phyloP scores from a whole-genome alignment of 805 yeast species.

The Komagataella pastoris region DNA sequence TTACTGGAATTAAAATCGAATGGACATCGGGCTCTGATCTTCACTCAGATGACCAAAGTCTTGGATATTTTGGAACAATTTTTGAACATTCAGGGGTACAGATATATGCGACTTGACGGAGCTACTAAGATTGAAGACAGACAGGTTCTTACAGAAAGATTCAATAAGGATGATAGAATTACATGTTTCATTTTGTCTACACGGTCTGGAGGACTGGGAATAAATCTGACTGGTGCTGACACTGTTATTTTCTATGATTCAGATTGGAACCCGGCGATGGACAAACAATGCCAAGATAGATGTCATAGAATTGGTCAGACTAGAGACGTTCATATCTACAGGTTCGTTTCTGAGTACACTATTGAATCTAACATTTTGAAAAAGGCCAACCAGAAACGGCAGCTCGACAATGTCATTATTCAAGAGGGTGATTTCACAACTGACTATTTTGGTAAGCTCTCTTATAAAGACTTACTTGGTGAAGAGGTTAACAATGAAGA shows the following conservation, averaged over 20 bases:
- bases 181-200: conserved; percentile 90
- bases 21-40: conserved; percentile 90
- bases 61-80: conserved; percentile 88
- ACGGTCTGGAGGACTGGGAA: conserved; percentile 97
- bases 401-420: conserved; percentile 86
- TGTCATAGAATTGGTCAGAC: conserved; percentile 99
- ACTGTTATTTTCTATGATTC: conserved; percentile 97
- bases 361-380: conserved; percentile 89
- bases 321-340: conserved; percentile 91
- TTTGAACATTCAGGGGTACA: conserved; percentile 84
- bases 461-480: conserved; percentile 77
- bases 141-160: conserved; percentile 84
- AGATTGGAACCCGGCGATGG: conserved; percentile 99
- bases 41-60: conserved; percentile 97
- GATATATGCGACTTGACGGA: conserved; percentile 93
- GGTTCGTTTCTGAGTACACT: conserved; percentile 92
- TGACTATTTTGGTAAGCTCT: conserved; percentile 80
- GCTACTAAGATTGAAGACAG: conserved; percentile 96
- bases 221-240: conserved; percentile 95
- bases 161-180: conserved; percentile 73
- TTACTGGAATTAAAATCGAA: conserved; percentile 66
- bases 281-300: conserved; percentile 96
- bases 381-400: conserved; percentile 90
- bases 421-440: conserved; percentile 98
- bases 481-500: conserved; percentile 24